Percentiles rank a stretch among this genome's conserved stretches.
phyloP scores from a whole-genome alignment of 2,329 filamentous ascomycete genomes.

The Fusarium anguioides region DNA sequence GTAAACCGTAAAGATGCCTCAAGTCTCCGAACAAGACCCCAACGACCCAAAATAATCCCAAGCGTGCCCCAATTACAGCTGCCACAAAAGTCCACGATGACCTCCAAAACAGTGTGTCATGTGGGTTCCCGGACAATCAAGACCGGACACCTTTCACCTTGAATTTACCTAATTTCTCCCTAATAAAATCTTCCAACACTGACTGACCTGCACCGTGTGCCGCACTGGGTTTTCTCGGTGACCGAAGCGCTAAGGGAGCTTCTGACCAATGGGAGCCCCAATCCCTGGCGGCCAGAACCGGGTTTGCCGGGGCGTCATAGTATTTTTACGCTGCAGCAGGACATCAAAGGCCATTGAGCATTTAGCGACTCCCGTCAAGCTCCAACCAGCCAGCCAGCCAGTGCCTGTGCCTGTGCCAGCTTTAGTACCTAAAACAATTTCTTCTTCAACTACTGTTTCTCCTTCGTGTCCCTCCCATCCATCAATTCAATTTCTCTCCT shows the following conservation, averaged over 20 bases:
- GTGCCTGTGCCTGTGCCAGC: constrained; percentile 15
- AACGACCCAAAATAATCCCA: constrained; percentile 33
- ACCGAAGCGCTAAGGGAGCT: constrained; percentile 29
- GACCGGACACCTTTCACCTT: constrained; percentile 28
- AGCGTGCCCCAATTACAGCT: constrained; percentile 33
- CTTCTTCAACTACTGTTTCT: constrained; percentile 37
- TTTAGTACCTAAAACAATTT: constrained; percentile 36
- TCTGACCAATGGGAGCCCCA: constrained; percentile 35
- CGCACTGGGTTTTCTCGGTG: constrained; percentile 36
- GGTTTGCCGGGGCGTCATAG: constrained; percentile 47
- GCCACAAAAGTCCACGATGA: constrained; percentile 29
- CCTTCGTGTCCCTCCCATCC: constrained; percentile 23
- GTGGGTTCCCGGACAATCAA: constrained; percentile 28
- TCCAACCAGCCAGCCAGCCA: constrained; percentile 33
- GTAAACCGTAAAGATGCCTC: constrained; percentile 40
- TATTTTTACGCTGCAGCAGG: constrained; percentile 43
- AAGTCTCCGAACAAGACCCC: constrained; percentile 30
- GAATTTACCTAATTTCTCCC: constrained; percentile 9
- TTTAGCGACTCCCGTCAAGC: constrained; percentile 24
- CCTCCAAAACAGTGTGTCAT: constrained; percentile 41
- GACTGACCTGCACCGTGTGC: constrained; percentile 36
- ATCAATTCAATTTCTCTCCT: constrained; percentile 29
- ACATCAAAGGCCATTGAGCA: constrained; percentile 45
- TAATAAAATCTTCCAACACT: constrained; percentile 24
- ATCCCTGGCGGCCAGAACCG: constrained; percentile 43